Percentiles rank a stretch among this genome's conserved stretches.
Evolutionary conservation across 2,329 filamentous ascomycete species (phyloP).

Genomic region (Sphaerostilbella broomeana): DNA sequence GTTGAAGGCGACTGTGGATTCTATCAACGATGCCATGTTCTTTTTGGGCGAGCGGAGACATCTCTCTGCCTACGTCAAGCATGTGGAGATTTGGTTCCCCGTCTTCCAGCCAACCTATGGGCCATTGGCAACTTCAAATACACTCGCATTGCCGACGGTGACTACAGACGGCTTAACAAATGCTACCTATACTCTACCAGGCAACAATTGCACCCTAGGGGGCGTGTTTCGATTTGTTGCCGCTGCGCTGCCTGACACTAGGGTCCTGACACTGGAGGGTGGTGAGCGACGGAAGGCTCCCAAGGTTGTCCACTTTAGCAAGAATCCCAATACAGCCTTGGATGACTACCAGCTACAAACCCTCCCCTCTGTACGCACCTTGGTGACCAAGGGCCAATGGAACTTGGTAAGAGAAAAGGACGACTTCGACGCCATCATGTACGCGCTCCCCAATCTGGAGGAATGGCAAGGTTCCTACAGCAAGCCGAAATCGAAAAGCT

Average conservation of each 20-base stretch:
- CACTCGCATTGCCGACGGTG: conserved; percentile 44
- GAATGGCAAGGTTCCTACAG: conserved; percentile 60
- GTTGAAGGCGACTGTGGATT: conserved; percentile 62
- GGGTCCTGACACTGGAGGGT: conserved; percentile 67
- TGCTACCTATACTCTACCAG: conserved; percentile 52
- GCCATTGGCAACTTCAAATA: conserved; percentile 36
- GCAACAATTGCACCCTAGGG: conserved; percentile 62
- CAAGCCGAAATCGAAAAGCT: conserved; percentile 68
- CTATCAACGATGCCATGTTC: conserved; percentile 49
- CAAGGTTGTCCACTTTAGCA: conserved; percentile 43
- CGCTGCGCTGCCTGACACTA: conserved; percentile 51
- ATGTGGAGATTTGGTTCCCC: conserved; percentile 72
- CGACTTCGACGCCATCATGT: conserved; percentile 57
- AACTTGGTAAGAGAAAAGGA: conserved; percentile 60
- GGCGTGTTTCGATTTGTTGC: conserved; percentile 61
- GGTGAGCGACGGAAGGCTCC: conserved; percentile 70
- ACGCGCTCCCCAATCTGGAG: conserved; percentile 58
- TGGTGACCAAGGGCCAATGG: conserved; percentile 71
- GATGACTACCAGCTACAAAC: conserved; percentile 33
- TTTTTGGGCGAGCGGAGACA: conserved; percentile 56
- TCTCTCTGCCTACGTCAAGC: conserved; percentile 58
- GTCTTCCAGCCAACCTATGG: conserved; percentile 57
- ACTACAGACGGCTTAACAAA: conserved; percentile 50
- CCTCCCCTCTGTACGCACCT: conserved; percentile 53
- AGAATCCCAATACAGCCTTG: conserved; percentile 17